Conservation (phyloP, 495 filamentous ascomycete genomes). For the Trichocladium antarcticum region DNA sequence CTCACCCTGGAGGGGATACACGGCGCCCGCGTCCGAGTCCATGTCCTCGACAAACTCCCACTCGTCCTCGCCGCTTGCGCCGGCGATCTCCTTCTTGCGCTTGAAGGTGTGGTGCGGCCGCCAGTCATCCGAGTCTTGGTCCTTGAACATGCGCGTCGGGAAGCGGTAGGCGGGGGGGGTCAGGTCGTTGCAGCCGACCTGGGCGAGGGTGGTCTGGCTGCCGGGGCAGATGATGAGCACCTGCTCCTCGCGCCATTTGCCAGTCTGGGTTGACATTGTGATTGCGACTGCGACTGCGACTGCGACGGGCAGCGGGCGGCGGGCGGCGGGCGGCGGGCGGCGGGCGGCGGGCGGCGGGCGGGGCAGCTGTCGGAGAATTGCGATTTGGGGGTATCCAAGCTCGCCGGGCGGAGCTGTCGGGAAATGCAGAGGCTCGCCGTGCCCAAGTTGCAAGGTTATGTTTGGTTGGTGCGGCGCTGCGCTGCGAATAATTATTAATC, state of each 20-base stretch:
- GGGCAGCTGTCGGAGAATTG: too few species aligned
- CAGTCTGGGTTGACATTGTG: constrained; percentile 37
- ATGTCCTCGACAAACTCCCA: constrained; percentile 74
- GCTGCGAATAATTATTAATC: too few species aligned
- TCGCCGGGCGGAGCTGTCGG: too few species aligned
- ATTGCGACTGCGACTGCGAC: background rate
- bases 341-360: background rate
- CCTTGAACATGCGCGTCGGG: constrained; percentile 86
- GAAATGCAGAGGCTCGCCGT: too few species aligned
- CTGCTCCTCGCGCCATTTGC: constrained; percentile 46
- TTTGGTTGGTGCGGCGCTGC: too few species aligned
- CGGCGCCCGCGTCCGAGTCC: constrained; percentile 74
- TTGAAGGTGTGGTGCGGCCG: constrained; percentile 74
- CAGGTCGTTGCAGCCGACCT: constrained; percentile 86
- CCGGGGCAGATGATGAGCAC: constrained; percentile 78
- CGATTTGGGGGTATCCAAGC: too few species aligned
- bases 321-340: background rate
- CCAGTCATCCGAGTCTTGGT: constrained; percentile 65
- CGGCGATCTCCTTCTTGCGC: constrained; percentile 43
- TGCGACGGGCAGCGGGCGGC: too few species aligned
- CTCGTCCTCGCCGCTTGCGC: constrained; percentile 25
- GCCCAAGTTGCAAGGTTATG: too few species aligned
- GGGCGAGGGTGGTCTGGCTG: constrained; percentile 85
- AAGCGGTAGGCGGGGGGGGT: constrained; percentile 73
- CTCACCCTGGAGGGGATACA: constrained; percentile 63